Evolutionary conservation across 2,329 filamentous ascomycete species (phyloP), one percentile per base, ranked within the genome.

Genomic region (Hymenoscyphus linearis): DNA sequence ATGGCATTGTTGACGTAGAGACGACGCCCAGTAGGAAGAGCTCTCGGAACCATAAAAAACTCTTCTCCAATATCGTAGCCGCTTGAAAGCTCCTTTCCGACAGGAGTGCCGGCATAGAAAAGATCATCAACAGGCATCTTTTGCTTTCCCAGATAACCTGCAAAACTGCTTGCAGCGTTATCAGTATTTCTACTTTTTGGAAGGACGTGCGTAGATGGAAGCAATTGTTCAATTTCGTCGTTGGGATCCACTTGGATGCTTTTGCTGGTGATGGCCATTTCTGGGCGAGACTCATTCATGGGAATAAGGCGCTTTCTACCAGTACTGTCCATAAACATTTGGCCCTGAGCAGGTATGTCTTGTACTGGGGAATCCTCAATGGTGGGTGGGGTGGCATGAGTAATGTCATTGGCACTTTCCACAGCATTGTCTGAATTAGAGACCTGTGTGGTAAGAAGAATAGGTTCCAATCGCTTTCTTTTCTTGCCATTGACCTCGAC

Each of bases 1-100:
- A 83, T 75, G 0, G 72, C 67, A 4, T 66, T 71, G 59, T 78
- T 68, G 2, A 80, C 76, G 58, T 78, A 80, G 2, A 77, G 66
- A 50, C 78, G 76, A 35, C 76, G 77, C 0, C 80, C 82, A 4
- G 72, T 70, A 1, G 79, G 76, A 1, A 79, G 67, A 1, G 60
- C 59, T 13, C 70, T 25, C 65, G 67, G 13, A 63, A 57, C 3
- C 31, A 64, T 58, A 53, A 59, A 67, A 22, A 69, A 57, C 60
- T 71, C 67, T n/a, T 71, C 61, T n/a, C 64, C 66, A 34, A 53
- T 27, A 53, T 53, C 52, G 7, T 16, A 13, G 13, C 70, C 62
- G 31, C 62, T 55, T 9, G 66, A 37, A 6, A 74, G 59, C 55
- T 72, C 66, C 60, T 74, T 62, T 60, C 71, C 71, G 37, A 71